Conservation (phyloP, 768 basidiomycete genomes). For the Panaeolus papilionaceus region DNA sequence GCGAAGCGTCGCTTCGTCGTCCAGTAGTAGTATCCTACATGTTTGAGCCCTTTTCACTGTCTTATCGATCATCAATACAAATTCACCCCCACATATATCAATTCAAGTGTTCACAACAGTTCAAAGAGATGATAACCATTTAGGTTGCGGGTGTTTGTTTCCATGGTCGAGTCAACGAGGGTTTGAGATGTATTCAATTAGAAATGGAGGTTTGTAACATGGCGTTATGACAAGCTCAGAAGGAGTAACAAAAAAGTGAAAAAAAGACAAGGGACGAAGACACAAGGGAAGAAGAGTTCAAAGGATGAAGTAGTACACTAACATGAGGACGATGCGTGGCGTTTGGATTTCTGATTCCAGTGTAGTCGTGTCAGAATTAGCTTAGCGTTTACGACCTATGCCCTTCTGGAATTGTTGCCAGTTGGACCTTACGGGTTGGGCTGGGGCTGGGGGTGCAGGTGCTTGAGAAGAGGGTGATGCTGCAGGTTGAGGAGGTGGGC, state of each 20-base stretch:
- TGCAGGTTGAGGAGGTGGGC: slow-evolving; percentile 23
- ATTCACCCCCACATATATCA: background rate
- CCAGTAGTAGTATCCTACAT: background rate
- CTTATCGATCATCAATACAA: slow-evolving; percentile 9
- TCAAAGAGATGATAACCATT: background rate
- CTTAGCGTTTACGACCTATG: slow-evolving; percentile 32
- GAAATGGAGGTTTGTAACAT: slow-evolving; percentile 1
- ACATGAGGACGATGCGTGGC: background rate
- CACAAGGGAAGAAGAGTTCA: background rate
- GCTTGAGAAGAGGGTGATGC: slow-evolving; percentile 25
- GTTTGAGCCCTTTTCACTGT: background rate
- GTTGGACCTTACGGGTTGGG: slow-evolving; percentile 47
- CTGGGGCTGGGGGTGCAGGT: slow-evolving; percentile 30
- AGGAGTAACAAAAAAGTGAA: background rate
- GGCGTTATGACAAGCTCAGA: background rate
- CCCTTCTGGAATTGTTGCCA: slow-evolving; percentile 68
- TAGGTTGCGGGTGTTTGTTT: background rate
- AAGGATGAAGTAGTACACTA: background rate
- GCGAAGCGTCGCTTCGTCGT: slow-evolving; percentile 3
- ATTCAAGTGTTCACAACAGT: background rate
- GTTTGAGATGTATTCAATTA: background rate
- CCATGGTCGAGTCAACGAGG: background rate
- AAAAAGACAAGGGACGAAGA: background rate
- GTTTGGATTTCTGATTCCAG: background rate
- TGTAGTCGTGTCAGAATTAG: background rate